phyloP scores from a whole-genome alignment of 2,329 filamentous ascomycete species.

The Penicillium thymicola region DNA sequence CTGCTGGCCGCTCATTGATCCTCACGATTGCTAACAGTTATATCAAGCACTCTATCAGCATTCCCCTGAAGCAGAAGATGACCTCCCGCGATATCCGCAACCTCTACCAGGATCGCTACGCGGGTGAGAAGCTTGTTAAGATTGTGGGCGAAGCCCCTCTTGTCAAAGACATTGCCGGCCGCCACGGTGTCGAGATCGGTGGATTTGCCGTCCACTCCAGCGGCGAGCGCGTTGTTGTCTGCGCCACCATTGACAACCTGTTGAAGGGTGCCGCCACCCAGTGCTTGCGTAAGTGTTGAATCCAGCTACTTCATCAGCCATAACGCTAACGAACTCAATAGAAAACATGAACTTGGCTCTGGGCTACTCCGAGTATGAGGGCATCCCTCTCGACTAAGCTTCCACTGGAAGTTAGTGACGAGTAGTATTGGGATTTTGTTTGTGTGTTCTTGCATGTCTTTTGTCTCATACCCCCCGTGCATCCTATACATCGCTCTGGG shows the following conservation, averaged over 20 bases:
- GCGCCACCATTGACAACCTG: constrained; percentile 89
- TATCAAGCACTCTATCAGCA: constrained; percentile 74
- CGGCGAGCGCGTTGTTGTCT: constrained; percentile 90
- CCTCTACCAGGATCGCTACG: constrained; percentile 93
- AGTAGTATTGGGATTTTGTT: constrained; percentile 6
- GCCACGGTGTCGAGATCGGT: constrained; percentile 89
- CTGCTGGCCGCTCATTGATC: not conserved
- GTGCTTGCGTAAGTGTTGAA: constrained; percentile 70
- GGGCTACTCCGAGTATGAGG: constrained; percentile 83
- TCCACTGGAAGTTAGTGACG: constrained; percentile 6
- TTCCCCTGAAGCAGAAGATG: constrained; percentile 83
- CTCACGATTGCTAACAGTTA: constrained; percentile 16
- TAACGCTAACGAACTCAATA: constrained; percentile 32
- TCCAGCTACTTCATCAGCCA: not conserved
- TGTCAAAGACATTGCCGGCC: constrained; percentile 79
- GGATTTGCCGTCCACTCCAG: constrained; percentile 89
- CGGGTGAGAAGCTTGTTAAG: constrained; percentile 92
- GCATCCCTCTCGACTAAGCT: constrained; percentile 63
- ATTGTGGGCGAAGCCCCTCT: constrained; percentile 81
- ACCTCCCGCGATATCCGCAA: constrained; percentile 88
- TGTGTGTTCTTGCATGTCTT: constrained; percentile 11
- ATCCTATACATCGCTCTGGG: constrained; percentile 28
- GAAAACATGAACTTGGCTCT: constrained; percentile 94
- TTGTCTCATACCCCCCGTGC: constrained; percentile 32
- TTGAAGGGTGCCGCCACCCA: constrained; percentile 91